Evolutionary conservation across 1,284 basidiomycete genomes (phyloP).

Genomic region (Malassezia nana): DNA sequence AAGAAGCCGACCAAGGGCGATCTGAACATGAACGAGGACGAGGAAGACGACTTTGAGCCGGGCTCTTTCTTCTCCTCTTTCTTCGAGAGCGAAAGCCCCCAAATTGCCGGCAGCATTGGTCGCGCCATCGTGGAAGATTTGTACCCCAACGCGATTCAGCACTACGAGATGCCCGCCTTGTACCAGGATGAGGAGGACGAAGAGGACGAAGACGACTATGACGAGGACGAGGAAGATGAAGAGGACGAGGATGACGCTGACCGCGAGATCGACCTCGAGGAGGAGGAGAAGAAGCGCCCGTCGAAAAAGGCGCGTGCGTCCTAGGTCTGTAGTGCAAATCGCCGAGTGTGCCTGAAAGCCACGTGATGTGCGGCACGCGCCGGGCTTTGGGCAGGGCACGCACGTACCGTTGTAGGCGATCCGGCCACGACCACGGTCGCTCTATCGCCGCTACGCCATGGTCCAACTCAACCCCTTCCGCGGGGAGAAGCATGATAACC

Average conservation of each 20-base stretch:
- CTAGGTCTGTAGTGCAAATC: neutral
- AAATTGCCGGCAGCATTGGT: conserved; percentile 37
- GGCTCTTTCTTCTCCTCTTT: conserved; percentile 85
- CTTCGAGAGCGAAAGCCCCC: conserved; percentile 51
- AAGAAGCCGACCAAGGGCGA: conserved; percentile 59
- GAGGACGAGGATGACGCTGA: conserved; percentile 40
- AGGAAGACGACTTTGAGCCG: conserved; percentile 54
- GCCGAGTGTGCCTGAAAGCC: neutral
- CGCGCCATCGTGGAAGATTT: conserved; percentile 40
- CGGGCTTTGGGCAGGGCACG: too few species aligned
- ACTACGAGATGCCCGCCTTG: conserved; percentile 22
- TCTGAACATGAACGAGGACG: conserved; percentile 26
- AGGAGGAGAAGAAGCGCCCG: conserved; percentile 29
- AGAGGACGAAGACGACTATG: conserved; percentile 27
- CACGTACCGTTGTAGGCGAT: too few species aligned
- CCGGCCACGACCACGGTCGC: neutral
- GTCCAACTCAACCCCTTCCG: conserved; percentile 2
- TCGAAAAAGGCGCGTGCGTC: conserved; percentile 36
- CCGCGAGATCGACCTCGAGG: conserved; percentile 41
- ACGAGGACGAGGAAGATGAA: conserved; percentile 36
- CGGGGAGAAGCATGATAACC: neutral
- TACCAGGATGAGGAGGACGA: conserved; percentile 29
- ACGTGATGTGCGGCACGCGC: neutral
- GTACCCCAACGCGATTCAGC: conserved; percentile 40
- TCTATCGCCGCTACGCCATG: neutral